Evolutionary conservation across 176 grass and related monocot genomes (phyloP), one percentile per base, ranked within the genome.

Genomic region (Oryza coarctata): DNA sequence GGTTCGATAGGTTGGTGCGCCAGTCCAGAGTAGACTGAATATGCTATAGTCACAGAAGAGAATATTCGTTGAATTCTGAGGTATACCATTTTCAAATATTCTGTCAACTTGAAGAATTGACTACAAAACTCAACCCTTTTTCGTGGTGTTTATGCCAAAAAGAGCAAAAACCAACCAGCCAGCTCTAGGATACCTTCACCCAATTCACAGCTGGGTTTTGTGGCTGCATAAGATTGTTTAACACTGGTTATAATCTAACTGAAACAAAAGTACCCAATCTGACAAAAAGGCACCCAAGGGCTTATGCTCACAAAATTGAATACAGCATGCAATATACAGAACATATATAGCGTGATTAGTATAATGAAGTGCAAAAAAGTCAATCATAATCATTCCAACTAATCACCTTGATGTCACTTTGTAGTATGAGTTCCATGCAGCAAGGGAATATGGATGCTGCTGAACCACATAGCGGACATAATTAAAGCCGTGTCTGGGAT

Each of bases 361-460:
- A n/a, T n/a, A 82, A 34, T 10, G 3, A 32, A 67, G 52, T 40
- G 0, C 22, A 67, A 75, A 70, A 9, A 65, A 68, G 1, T 76
- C 25, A 67, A 65, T 52, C 45, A 57, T 52, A 45, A 61, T 13
- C 3, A 50, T 63, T 73, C 31, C 47, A 75, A 82, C 31, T 65
- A 85, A 23, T 84, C 68, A 95, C 93, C 90, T 98, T 80, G 95
- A 95, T 75, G 90, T 82, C 62, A 98, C 95, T 67, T 93, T 95
- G 73, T 98, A 95, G 81, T 88, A 98, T 82, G 88, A 91, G 73
- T 98, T 98, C 95, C 95, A 98, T 27, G 95, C 92, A 52, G 90
- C 78, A 60, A 88, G 63, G 70, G 90, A 91, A 70, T 88, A 86
- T 13, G 95, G 95, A 76, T 98, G 90, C 52, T 95, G 93, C 73